phyloP scores from a whole-genome alignment of 768 basidiomycete genomes.

The Trametes elegans region DNA sequence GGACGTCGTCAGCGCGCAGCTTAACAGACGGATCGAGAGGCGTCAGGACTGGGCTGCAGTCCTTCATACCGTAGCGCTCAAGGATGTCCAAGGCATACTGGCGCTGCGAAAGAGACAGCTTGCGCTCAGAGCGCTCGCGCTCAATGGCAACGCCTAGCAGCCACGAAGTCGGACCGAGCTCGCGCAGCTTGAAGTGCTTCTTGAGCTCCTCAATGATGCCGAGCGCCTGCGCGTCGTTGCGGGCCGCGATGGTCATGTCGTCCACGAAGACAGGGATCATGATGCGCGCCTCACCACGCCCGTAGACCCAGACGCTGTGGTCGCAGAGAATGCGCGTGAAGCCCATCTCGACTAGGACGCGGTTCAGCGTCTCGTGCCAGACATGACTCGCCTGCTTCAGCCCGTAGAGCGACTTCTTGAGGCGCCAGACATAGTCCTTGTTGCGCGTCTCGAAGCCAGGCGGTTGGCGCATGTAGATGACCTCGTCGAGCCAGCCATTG shows the following conservation, averaged over 20 bases:
- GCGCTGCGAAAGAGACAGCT: slow-evolving; percentile 20
- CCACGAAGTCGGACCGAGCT: not conserved
- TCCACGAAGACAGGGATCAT: slow-evolving; percentile 16
- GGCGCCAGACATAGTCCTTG: slow-evolving; percentile 5
- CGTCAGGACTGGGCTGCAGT: slow-evolving; percentile 25
- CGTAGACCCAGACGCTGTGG: slow-evolving; percentile 22
- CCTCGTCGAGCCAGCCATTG: slow-evolving; percentile 28
- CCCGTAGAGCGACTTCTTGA: slow-evolving; percentile 39
- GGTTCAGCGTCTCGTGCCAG: slow-evolving; percentile 25
- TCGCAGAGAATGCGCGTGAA: slow-evolving; percentile 27
- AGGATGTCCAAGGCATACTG: slow-evolving; percentile 34
- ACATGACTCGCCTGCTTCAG: slow-evolving; percentile 37
- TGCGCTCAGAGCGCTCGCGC: slow-evolving; percentile 18
- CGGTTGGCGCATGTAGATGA: slow-evolving; percentile 31
- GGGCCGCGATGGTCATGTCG: too few species aligned
- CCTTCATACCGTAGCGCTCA: slow-evolving; percentile 26
- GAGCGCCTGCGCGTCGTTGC: slow-evolving; percentile 2
- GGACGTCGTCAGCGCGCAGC: too few species aligned
- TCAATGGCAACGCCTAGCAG: slow-evolving; percentile 23
- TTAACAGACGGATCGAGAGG: slow-evolving; percentile 38
- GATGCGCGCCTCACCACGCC: not conserved
- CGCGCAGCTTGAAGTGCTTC: slow-evolving; percentile 19
- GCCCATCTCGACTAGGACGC: slow-evolving; percentile 22
- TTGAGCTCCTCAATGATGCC: slow-evolving; percentile 9
- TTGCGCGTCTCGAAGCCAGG: slow-evolving; percentile 22